These are phyloP conservation scores for Ophioceras dolichostomum DNA, from an alignment of 2,329 filamentous ascomycete genomes.

Conservation along the genomic window DNA sequence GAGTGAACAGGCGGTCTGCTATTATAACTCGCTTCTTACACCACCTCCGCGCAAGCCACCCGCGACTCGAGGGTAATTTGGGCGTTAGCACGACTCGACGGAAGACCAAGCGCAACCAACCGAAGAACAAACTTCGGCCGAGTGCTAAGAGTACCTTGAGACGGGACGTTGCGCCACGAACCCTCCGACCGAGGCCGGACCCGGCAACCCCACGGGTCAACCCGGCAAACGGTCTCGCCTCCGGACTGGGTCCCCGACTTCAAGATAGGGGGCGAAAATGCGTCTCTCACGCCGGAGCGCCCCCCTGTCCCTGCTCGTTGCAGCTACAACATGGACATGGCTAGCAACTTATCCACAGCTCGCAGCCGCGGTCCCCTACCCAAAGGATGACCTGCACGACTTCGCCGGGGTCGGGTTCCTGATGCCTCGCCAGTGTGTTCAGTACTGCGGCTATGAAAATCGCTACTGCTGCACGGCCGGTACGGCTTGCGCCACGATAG, in stretches of 20 bases:
- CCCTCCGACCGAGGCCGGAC: no score
- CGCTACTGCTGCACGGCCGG: slow-evolving; percentile 40
- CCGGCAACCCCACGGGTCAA: no score
- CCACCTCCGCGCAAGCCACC: no score
- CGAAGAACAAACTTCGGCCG: no score
- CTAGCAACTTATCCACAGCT: slow-evolving; percentile 17
- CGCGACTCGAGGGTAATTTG: no score
- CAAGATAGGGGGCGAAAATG: not conserved
- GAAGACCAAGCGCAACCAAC: no score
- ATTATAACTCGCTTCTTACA: no score
- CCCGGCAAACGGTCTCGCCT: not conserved
- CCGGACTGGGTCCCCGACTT: not conserved
- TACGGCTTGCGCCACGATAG: slow-evolving; percentile 37
- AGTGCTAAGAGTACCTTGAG: no score
- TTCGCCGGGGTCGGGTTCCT: slow-evolving; percentile 34
- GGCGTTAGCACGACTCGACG: no score
- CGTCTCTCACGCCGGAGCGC: not conserved
- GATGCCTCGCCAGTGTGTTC: slow-evolving; percentile 33
- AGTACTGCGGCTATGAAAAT: slow-evolving; percentile 41
- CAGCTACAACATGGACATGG: not conserved
- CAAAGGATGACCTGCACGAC: slow-evolving; percentile 35
- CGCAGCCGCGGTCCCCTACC: slow-evolving; percentile 33
- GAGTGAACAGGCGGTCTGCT: not conserved
- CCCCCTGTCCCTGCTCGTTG: not conserved
- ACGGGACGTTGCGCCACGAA: no score